Base-by-base conservation (phyloP, 345 rosid genomes). In the Microcos paniculata region DNA sequence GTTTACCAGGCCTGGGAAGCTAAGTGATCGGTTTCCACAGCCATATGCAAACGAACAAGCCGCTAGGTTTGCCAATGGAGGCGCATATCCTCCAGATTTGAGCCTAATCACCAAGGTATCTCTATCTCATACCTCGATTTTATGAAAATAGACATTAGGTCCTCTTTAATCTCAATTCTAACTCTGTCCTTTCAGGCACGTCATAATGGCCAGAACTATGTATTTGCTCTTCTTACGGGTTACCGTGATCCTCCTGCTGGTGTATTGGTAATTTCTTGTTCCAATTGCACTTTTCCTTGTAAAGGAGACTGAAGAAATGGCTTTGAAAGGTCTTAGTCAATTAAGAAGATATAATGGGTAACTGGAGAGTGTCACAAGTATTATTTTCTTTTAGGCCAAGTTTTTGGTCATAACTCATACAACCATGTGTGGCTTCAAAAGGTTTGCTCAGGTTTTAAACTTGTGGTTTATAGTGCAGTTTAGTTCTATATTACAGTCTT, bases 211-310 rank as follows among this genome's bases (percentile, higher is more conserved):
- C 99, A 94, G 84, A 94, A 94, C 72, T 96, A 96, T 75, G 98
- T 96, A 55, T 94, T 96, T 83, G 83, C 93, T 73, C 99, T 96
- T 79, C 87, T 96, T 69, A 96, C 97, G 28, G 99, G 99, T 78
- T 96, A 96, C 75, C 97, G 76, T 80, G 99, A 96, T 78, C 99
- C 99, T 85, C 99, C 98, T 74, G 97, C 98, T 82, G 99, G 99
- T 74, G 84, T 96, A 73, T 80, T 87, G 77, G 99, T 96, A 89
- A 76, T 59, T 78, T 73, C 75, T 70, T 42, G 51, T n/a, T 16
- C 23, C 11, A 12, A 43, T 56, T 53, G 21, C 19, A 52, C 11
- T 33, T n/a, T 3, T 21, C 0, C 6, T 35, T 52, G 35, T 71
- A 18, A 53, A 1, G 18, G 28, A 26, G 63, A 58, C 35, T 58